Evolutionary conservation across 1,284 basidiomycete genomes (phyloP), one percentile per base, ranked within the genome.

Genomic region (Exobasidium cylindrosporum): DNA sequence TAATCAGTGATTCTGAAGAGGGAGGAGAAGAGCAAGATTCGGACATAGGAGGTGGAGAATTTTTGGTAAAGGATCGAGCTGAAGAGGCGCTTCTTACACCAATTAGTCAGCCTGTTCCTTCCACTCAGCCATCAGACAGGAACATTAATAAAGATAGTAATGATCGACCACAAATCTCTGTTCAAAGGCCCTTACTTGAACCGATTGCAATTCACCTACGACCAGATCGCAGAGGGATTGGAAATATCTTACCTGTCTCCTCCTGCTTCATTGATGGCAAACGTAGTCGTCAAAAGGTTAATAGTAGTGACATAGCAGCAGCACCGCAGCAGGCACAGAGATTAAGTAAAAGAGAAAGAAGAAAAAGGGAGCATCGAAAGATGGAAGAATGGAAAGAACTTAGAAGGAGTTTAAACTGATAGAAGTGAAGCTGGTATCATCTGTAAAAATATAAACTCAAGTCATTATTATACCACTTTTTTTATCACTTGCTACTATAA

Each of bases 1-100:
- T 50, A 7, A 50, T 24, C 47, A 31, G 29, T 50, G 47, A 50
- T 50, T 7, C 10, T 21, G 47, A 50, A 7, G 47, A 50, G 24
- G 29, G 21, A 14, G 47, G 21, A 24, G 7, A 7, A 10, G 47
- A 31, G 7, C 24, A 23, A 50, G 47, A 50, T 40, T 7, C 17
- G 35, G 17, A 7, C 17, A 40, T 40, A 7, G 35, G 35, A 7
- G 21, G 47, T 26, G 47, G 14, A 7, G 47, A 31, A 14, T 50
- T 7, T 7, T 31, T 50, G 24, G 47, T 26, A 31, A 10, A 7
- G 7, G 29, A 7, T 31, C 23, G 14, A 14, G 47, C 47, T 7
- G 10, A 50, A 23, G 10, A 31, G 7, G 47, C 7, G 10, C 24
- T 26, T 21, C 24, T 7, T 50, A 21, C 14, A 21, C 29, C 29